Evolutionary conservation across 129 eudicot genomes (phyloP).

Genomic region (Artemisia annua): DNA sequence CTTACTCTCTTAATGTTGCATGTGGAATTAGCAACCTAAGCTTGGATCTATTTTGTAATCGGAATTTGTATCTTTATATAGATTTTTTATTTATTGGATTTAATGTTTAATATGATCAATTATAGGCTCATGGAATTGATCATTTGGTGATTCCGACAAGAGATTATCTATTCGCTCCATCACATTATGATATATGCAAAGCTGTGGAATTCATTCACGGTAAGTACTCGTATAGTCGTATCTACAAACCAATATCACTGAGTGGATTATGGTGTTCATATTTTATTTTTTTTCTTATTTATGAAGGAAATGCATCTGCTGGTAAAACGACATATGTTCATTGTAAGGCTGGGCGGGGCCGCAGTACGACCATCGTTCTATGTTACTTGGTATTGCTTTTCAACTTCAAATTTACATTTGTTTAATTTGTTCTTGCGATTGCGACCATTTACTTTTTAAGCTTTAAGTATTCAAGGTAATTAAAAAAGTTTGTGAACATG

Average conservation of each 20-base stretch:
- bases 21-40: too few relatives aligned
- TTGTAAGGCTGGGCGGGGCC: slow-evolving; percentile 91
- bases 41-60: too few relatives aligned
- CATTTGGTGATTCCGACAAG: slow-evolving; percentile 88
- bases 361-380: slow-evolving; percentile 80
- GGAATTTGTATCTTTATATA: neutral
- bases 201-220: slow-evolving; percentile 73
- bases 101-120: slow-evolving; percentile 9
- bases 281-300: neutral
- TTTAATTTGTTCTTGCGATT: too few relatives aligned
- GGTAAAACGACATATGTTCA: slow-evolving; percentile 82
- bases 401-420: neutral
- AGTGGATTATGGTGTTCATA: slow-evolving; percentile 1
- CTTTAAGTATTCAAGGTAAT: neutral
- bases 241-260: neutral
- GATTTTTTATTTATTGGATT: neutral
- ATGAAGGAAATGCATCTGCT: slow-evolving; percentile 54
- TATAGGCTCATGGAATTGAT: slow-evolving; percentile 55
- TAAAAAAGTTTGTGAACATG: neutral
- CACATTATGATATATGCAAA: slow-evolving; percentile 49
- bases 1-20: neutral
- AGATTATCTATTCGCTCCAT: slow-evolving; percentile 85
- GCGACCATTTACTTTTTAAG: neutral
- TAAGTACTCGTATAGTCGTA: slow-evolving; percentile 18
- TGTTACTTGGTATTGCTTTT: slow-evolving; percentile 64